Base-by-base conservation (phyloP, 345 rosid genomes). In the Euphorbia pulcherrima region DNA sequence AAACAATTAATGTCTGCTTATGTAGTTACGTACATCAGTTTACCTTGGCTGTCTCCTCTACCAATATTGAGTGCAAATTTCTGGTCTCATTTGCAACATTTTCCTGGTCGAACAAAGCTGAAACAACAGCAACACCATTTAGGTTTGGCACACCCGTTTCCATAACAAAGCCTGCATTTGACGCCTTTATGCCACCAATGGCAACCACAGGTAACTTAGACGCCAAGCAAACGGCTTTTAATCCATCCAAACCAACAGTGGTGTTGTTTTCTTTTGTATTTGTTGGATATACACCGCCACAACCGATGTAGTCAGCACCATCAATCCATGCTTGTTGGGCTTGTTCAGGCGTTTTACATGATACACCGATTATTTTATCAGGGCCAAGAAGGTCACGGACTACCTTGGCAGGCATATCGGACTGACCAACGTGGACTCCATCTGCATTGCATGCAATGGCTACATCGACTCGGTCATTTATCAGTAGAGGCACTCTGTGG, bases 351-450 rank as follows among this genome's bases (percentile, higher is more conserved):
- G 93, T 91, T 82, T 91, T 91, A 87, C 99, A 94, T 21, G 93
- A 91, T 12, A 91, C 87, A 0, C 97, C 93, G 0, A 91, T 85
- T 80, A 87, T 83, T 82, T 94, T 94, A 44, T 94, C 92, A 3
- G 90, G 93, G 48, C 99, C 96, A 39, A 94, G 88, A 76, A 94
- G 90, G 27, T 86, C 17, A 6, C 97, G 89, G 13, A 72, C 96
- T 23, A 68, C 62, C 14, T 67, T 50, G 52, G 73, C 89, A 26
- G 97, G 90, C 87, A 91, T 88, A 79, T 94, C 96, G 0, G 93
- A 85, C 50, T 94, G 97, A 35, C 99, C 95, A 1, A 91, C 83
- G 74, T 94, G 97, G 46, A 94, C 96, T 29, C 99, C 97, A 72
- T 91, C 88, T 17, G 99, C 97, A 9, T 85, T 78, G 75, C 92